Conservation (phyloP, 2,329 filamentous ascomycete species). For the Aspergillus uvarum region DNA sequence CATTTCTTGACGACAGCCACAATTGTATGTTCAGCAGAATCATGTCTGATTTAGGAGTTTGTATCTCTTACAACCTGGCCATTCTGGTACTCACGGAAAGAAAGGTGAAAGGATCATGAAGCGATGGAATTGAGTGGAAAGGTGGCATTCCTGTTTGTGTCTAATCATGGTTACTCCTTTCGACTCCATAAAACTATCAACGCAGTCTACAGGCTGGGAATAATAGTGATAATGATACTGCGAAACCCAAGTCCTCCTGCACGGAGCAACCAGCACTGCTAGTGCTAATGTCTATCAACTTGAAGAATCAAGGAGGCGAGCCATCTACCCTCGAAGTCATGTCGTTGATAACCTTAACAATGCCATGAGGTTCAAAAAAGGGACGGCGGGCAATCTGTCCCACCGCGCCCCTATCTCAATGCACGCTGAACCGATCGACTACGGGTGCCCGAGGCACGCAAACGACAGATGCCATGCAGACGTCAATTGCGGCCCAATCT, state of each 20-base stretch:
- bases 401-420: not conserved
- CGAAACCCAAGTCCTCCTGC: not conserved
- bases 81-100: not conserved
- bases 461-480: not conserved
- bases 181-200: slow-evolving; percentile 5
- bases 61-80: slow-evolving; percentile 16
- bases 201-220: slow-evolving; percentile 13
- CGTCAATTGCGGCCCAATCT: slow-evolving; percentile 67
- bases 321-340: not conserved
- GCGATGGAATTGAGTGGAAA: slow-evolving; percentile 7
- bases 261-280: not conserved
- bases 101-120: not conserved
- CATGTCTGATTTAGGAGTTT: slow-evolving; percentile 16
- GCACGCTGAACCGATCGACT: not conserved
- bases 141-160: slow-evolving; percentile 26
- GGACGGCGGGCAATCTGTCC: not conserved
- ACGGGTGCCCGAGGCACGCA: not conserved
- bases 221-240: slow-evolving; percentile 7
- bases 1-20: slow-evolving; percentile 21
- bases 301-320: not conserved
- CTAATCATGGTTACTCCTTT: slow-evolving; percentile 24
- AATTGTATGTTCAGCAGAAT: slow-evolving; percentile 15
- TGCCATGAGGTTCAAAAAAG: not conserved
- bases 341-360: not conserved
- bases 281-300: not conserved